Base-by-base conservation (phyloP, 2,329 filamentous ascomycete species). In the Myriangium duriaei region DNA sequence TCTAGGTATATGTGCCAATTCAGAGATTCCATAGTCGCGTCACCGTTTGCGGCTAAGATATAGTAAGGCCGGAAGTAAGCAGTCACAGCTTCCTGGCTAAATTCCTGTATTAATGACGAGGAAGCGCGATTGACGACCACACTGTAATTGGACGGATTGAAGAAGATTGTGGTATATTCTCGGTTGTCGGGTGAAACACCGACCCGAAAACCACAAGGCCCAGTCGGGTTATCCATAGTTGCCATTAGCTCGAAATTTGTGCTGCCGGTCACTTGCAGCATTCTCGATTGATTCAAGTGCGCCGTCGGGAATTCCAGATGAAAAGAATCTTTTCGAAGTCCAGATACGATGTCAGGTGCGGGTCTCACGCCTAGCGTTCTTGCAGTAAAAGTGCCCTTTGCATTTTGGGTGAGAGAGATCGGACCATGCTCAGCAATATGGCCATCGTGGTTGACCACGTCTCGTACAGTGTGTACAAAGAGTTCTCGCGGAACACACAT, bases 51-150 rank as follows among this genome's bases (percentile, higher is more conserved):
- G 6, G 30, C 16, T 1, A 31, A 28, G 34, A 59, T 48, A 4
- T 56, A 59, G 53, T 66, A 65, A 4, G 64, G 63, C 36, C 60
- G 53, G 52, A 65, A 67, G 47, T 63, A 65, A 9, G 63, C 64
- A 4, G 58, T 53, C 38, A 65, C 60, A 13, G 61, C 64, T 26
- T 54, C 56, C 45, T 62, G 64, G 41, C 54, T 53, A 44, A 65
- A 65, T 30, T 61, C 52, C 2, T 47, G 45, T 38, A 69, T 61
- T 2, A 50, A 49, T 10, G 61, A 64, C 2, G 62, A 66, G 39
- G 59, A 52, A 7, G 52, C 50, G 26, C 65, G 58, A 40, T 67
- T 58, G 17, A 68, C 60, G 34, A 61, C 58, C 50, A 69, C 52
- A 37, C 62, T 66, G 50, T 61, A 52, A 47, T 62, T 64, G 11